Percentiles rank a stretch among this genome's conserved stretches.
Conservation (phyloP, 2,329 filamentous ascomycete species). For the Xylariaceae sp. region DNA sequence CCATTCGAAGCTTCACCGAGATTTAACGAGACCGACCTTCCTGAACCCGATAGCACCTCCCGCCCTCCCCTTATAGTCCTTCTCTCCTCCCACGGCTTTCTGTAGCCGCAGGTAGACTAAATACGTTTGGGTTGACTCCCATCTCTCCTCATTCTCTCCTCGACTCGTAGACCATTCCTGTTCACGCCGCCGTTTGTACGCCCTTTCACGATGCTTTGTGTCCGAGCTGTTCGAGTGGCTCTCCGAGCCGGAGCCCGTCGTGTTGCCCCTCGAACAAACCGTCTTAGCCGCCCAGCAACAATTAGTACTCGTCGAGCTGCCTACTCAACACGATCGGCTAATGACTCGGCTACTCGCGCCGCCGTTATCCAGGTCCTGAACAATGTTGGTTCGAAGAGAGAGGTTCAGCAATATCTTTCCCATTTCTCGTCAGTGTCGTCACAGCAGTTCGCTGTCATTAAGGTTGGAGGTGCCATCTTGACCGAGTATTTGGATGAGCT, state of each 20-base stretch:
- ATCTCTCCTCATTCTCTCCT: background rate
- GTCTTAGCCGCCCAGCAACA: conserved; percentile 17
- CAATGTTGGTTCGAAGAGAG: conserved; percentile 94
- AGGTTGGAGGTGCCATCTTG: conserved; percentile 95
- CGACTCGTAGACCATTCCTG: background rate
- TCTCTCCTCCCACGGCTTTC: conserved; percentile 10
- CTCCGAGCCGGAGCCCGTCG: conserved; percentile 42
- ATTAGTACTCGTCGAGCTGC: conserved; percentile 44
- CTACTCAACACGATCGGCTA: conserved; percentile 42
- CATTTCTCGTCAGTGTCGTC: conserved; percentile 97
- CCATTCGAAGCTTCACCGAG: conserved; percentile 22
- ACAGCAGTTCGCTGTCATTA: conserved; percentile 97
- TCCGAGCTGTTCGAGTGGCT: conserved; percentile 39
- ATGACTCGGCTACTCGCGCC: conserved; percentile 70
- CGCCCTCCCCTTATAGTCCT: background rate
- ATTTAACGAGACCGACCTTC: conserved; percentile 3
- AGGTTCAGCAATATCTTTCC: conserved; percentile 96
- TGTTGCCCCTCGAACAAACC: conserved; percentile 29
- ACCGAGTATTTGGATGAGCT: conserved; percentile 93
- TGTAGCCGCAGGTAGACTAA: conserved; percentile 12
- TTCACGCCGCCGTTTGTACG: background rate
- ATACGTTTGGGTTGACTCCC: background rate
- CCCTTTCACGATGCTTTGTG: conserved; percentile 35
- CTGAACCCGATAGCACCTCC: conserved; percentile 2
- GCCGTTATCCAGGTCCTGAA: conserved; percentile 90